Evolutionary conservation across 176 grass and related monocot genomes (phyloP), one percentile per base, ranked within the genome.

Genomic region (Calamus simplicifolius): DNA sequence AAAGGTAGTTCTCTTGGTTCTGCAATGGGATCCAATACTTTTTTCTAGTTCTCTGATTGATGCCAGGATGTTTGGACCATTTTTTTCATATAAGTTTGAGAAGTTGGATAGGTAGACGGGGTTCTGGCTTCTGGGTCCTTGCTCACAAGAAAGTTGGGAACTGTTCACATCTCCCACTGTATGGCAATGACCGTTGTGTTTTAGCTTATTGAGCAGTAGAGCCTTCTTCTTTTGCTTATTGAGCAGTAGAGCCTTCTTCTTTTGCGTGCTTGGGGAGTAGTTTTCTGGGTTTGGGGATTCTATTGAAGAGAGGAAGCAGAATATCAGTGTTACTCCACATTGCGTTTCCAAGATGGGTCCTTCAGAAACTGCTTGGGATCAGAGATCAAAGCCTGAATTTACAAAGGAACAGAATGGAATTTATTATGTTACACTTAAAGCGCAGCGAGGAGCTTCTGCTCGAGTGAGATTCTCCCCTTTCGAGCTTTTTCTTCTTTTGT

Each of bases 361-460:
- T 51, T 52, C 49, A n/a, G 19, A 31, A 60, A 57, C 66, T 57
- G 8, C 56, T 21, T 51, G 69, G 77, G 86, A 85, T 87, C 78
- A 57, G 68, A 93, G 52, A 63, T 51, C 66, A 8, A 74, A 75
- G 6, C 30, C 84, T 74, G 86, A 87, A 76, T 79, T 85, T 50
- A 64, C 70, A 48, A 79, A 72, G 69, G 84, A 79, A 69, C 82
- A 80, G 77, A 89, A 81, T 71, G 85, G 79, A 29, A 67, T 83
- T 57, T 63, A 61, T 48, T 82, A 89, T 30, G 80, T 84, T 17
- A 57, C 87, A 52, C 91, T 96, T 77, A 72, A 74, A 70, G 82
- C 82, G 72, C 77, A 80, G 16, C 62, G 43, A 25, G 91, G 91
- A 25, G 83, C 80, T 77, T 85, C 78, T 64, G 83, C 84, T 59